Evolutionary conservation across 2,329 filamentous ascomycete species (phyloP).

Genomic region (Aspergillus brasiliensis): DNA sequence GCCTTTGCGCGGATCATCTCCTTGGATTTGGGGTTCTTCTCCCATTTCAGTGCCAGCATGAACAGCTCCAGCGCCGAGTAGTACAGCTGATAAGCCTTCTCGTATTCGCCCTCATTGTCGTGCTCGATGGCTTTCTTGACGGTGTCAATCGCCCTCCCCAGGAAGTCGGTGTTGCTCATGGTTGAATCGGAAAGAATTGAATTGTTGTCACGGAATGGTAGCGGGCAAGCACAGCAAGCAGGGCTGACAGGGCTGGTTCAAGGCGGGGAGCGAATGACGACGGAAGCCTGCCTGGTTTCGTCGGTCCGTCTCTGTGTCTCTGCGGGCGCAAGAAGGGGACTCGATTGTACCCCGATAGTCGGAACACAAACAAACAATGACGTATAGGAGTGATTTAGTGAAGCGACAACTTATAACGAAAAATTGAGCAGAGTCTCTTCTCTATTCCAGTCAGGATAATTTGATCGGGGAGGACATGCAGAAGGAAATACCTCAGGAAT

Average conservation of each 20-base stretch:
- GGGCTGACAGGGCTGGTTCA: background rate
- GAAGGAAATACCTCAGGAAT: background rate
- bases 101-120: slow-evolving; percentile 94
- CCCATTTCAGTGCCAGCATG: slow-evolving; percentile 99
- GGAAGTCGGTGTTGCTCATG: slow-evolving; percentile 97
- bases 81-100: slow-evolving; percentile 95
- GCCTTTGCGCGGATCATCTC: slow-evolving; percentile 96
- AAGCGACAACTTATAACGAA: too few relatives aligned
- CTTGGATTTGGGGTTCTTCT: slow-evolving; percentile 97
- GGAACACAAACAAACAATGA: too few relatives aligned
- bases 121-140: slow-evolving; percentile 97
- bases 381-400: too few relatives aligned
- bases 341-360: background rate
- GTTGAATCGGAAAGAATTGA: slow-evolving; percentile 41
- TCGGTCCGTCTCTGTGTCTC: background rate
- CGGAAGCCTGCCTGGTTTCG: slow-evolving; percentile 13
- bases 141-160: slow-evolving; percentile 92
- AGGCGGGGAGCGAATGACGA: slow-evolving; percentile 15
- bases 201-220: background rate
- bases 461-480: too few relatives aligned
- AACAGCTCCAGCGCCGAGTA: slow-evolving; percentile 95
- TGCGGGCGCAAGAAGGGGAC: slow-evolving; percentile 15
- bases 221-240: background rate
- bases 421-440: too few relatives aligned
- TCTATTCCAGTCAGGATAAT: too few relatives aligned